Base-by-base conservation (phyloP, 352 stramenopile species). In the Aphanomyces astaci region DNA sequence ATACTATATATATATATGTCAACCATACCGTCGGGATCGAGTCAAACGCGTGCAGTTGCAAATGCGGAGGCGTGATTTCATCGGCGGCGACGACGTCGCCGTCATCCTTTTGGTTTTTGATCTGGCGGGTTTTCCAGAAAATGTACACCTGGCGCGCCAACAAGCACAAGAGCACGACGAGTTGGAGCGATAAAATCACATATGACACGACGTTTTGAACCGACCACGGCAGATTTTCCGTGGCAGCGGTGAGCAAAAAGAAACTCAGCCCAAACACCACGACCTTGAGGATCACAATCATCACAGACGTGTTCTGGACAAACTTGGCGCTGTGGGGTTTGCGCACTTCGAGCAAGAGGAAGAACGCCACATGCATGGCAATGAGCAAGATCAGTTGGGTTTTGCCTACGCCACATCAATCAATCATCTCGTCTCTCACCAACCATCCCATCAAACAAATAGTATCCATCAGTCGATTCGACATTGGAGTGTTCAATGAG, bases 251-350 rank as follows among this genome's bases (percentile, higher is more conserved):
- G 70, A 90, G 78, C 3, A 90, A 64, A 71, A 90, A 87, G 64
- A 90, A 88, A 55, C 79, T 90, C 52, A 90, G 68, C 64, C 87
- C 77, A 22, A 90, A 78, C 36, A 86, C 76, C 13, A 80, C 76
- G 64, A 90, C 87, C 71, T 90, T 90, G 79, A 90, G 85, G 65
- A 90, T 80, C 31, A 77, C 86, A 46, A 90, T 80, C 55, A 90
- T 87, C 63, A 77, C 84, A 27, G 82, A 87, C 5, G 82, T 84
- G 19, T 79, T 88, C 72, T 90, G 82, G 43, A 87, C 77, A 40
- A 90, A 90, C 60, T 76, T 76, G 4, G 80, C 87, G 75, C 87
- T 76, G 75, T 88, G 78, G 36, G 82, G 82, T 24, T 78, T 84
- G 66, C 86, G 73, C 46, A 87, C 80, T 63, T 87, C 79, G 63